Conservation (phyloP, 2,329 filamentous ascomycete genomes). For the Aspergillus eucalypticola region DNA sequence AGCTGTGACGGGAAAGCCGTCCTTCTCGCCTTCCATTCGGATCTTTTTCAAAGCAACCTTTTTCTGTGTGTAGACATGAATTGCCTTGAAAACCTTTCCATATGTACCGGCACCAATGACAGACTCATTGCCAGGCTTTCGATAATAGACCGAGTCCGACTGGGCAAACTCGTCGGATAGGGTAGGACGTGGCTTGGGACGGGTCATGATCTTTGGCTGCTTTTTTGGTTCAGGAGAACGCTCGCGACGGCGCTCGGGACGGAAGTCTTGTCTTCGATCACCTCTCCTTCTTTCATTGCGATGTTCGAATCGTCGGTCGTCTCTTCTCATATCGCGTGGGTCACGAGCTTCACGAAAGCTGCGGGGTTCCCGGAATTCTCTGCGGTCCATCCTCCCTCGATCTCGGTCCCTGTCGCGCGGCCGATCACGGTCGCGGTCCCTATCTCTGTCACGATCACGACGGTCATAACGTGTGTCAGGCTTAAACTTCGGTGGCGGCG, state of each 20-base stretch:
- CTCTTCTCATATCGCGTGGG: conserved; percentile 35
- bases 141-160: conserved; percentile 88
- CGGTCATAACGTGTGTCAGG: conserved; percentile 45
- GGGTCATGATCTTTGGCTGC: conserved; percentile 68
- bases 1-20: conserved; percentile 96
- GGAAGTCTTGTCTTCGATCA: conserved; percentile 33
- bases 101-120: conserved; percentile 95
- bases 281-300: conserved; percentile 42
- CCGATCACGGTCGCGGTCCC: conserved; percentile 41
- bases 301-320: conserved; percentile 44
- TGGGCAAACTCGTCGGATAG: conserved; percentile 70
- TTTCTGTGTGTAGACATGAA: conserved; percentile 72
- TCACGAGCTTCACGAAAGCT: conserved; percentile 32
- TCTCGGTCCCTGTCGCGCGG: conserved; percentile 34
- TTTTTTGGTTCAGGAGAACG: conserved; percentile 50
- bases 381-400: conserved; percentile 35
- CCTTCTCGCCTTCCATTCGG: conserved; percentile 98
- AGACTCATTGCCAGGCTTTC: conserved; percentile 96
- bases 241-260: conserved; percentile 51
- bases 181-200: conserved; percentile 69
- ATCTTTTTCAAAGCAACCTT: conserved; percentile 96
- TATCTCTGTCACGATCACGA: conserved; percentile 42
- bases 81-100: conserved; percentile 92
- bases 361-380: conserved; percentile 35
- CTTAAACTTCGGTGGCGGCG: conserved; percentile 41